These are phyloP conservation scores for Litchi chinensis DNA, from an alignment of 345 rosid genomes.

Conservation along the genomic window DNA sequence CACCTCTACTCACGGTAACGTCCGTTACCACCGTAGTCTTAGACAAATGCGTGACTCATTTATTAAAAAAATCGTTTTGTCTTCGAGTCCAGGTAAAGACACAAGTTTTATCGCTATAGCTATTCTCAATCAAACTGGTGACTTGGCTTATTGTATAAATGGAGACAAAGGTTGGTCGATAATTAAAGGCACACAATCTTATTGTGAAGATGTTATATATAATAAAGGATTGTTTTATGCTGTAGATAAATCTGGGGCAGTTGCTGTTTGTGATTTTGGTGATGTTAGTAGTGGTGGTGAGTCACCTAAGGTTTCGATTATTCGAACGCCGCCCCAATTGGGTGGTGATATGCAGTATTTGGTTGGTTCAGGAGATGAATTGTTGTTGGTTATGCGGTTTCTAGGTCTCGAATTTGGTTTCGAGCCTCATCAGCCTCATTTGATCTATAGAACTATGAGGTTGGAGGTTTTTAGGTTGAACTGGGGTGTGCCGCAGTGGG, in stretches of 20 bases:
- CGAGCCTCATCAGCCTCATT: slow-evolving; percentile 29
- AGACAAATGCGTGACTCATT: slow-evolving; percentile 56
- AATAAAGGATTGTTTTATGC: slow-evolving; percentile 45
- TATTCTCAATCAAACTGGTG: slow-evolving; percentile 35
- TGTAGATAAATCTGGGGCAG: slow-evolving; percentile 41
- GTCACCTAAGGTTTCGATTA: slow-evolving; percentile 32
- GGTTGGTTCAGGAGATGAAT: slow-evolving; percentile 47
- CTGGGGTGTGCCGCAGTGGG: slow-evolving; percentile 37
- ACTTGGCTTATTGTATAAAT: slow-evolving; percentile 45
- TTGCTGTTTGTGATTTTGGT: slow-evolving; percentile 42
- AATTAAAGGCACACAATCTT: slow-evolving; percentile 33
- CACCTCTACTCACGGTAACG: slow-evolving; percentile 15
- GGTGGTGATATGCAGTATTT: slow-evolving; percentile 61
- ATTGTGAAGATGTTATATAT: slow-evolving; percentile 49
- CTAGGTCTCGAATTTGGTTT: slow-evolving; percentile 30
- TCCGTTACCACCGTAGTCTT: slow-evolving; percentile 28
- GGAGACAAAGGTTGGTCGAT: slow-evolving; percentile 44
- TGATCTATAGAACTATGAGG: slow-evolving; percentile 37
- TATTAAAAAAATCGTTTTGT: slow-evolving; percentile 51
- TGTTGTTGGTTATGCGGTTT: slow-evolving; percentile 44
- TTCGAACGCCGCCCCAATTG: slow-evolving; percentile 28
- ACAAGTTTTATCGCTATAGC: slow-evolving; percentile 42
- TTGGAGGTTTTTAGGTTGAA: slow-evolving; percentile 52
- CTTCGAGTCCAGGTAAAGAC: slow-evolving; percentile 45
- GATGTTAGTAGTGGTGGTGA: slow-evolving; percentile 6